Conservation (phyloP, 257 asterid species). For the Verbascum thapsus region DNA sequence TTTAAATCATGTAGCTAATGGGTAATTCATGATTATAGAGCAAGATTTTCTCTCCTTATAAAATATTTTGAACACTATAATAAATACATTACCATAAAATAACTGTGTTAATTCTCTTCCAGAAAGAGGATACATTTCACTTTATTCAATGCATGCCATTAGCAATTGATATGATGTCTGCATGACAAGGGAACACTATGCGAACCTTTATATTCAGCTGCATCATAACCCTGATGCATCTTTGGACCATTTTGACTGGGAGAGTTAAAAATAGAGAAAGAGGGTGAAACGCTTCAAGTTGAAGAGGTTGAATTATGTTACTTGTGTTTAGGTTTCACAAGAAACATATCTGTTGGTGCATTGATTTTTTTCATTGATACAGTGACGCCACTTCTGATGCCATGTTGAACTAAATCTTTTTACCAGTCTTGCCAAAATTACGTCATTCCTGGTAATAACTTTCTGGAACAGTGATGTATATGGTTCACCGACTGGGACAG, state of each 20-base stretch:
- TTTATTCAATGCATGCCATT: not conserved
- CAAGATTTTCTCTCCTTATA: not conserved
- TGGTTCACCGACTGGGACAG: not conserved
- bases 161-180: conserved; percentile 1
- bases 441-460: conserved; percentile 8
- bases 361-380: not conserved
- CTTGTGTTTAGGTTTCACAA: not conserved
- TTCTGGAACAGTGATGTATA: conserved; percentile 2
- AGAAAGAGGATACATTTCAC: not conserved
- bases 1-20: not conserved
- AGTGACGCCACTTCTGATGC: not conserved
- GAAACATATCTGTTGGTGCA: not conserved
- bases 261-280: conserved; percentile 4
- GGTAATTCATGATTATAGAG: conserved; percentile 14
- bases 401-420: not conserved
- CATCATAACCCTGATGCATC: conserved; percentile 8
- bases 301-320: not conserved
- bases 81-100: not conserved
- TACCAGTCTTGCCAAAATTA: conserved; percentile 15
- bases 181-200: not conserved
- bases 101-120: conserved; percentile 9
- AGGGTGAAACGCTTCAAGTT: not conserved
- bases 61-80: not conserved
- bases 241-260: not conserved
- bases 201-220: conserved; percentile 8